Percentiles rank a stretch among this genome's conserved stretches.
Conservation (phyloP, 2,329 filamentous ascomycete species). For the Fusarium protoensiforme region DNA sequence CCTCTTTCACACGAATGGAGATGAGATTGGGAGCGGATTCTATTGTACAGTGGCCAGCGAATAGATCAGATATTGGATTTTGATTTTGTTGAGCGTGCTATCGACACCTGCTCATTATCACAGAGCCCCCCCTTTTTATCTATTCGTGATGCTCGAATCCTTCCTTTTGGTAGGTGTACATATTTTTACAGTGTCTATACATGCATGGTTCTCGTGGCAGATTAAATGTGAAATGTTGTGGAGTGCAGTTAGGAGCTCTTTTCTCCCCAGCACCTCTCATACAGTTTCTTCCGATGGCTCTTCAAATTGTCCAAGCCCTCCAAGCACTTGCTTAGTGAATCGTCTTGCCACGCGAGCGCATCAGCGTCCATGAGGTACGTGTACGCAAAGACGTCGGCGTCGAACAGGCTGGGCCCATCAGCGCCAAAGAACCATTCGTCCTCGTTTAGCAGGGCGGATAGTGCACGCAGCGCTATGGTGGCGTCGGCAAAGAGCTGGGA, state of each 20-base stretch:
- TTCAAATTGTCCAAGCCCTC: constrained; percentile 70
- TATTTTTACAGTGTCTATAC: constrained; percentile 24
- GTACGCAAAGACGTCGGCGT: constrained; percentile 91
- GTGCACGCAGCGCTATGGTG: constrained; percentile 57
- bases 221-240: background rate
- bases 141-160: background rate
- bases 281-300: constrained; percentile 52
- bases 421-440: constrained; percentile 62
- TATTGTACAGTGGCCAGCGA: constrained; percentile 7
- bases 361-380: constrained; percentile 81
- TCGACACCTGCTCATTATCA: background rate
- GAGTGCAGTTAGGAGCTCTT: background rate
- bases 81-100: background rate
- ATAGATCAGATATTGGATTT: constrained; percentile 32
- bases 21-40: background rate
- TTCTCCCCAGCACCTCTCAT: constrained; percentile 45
- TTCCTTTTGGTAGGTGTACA: constrained; percentile 19
- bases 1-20: constrained; percentile 14
- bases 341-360: constrained; percentile 71
- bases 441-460: constrained; percentile 55
- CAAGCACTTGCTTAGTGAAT: constrained; percentile 68
- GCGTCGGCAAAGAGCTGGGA: constrained; percentile 56
- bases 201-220: background rate
- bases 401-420: constrained; percentile 76
- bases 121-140: background rate